These are phyloP conservation scores for Geum urbanum DNA, from an alignment of 306 rosid species.

Conservation along the genomic window DNA sequence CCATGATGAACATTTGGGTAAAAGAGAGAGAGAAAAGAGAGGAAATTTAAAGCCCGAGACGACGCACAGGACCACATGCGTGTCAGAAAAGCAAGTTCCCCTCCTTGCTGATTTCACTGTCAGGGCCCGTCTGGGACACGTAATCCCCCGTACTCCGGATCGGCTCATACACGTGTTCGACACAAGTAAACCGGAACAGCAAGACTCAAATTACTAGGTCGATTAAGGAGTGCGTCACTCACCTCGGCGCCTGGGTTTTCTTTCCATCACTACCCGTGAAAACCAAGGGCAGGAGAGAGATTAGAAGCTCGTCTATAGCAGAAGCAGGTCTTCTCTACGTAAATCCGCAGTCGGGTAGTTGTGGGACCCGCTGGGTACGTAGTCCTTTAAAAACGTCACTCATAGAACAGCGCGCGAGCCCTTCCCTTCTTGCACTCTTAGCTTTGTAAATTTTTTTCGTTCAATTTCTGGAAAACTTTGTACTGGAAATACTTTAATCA, in stretches of 20 bases:
- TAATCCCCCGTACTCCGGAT: background rate
- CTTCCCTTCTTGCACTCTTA: no score
- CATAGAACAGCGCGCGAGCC: conserved; percentile 18
- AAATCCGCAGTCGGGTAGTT: background rate
- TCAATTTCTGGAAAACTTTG: no score
- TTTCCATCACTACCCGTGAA: conserved; percentile 9
- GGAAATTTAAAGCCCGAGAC: conserved; percentile 12
- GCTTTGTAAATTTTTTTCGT: no score
- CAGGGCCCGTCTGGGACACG: conserved; percentile 26
- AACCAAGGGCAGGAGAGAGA: conserved; percentile 14
- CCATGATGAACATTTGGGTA: background rate
- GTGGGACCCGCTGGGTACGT: background rate
- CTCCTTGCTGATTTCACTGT: conserved; percentile 11
- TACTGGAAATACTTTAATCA: background rate
- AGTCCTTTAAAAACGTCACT: conserved; percentile 11
- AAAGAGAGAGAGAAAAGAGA: background rate
- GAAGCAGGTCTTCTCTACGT: conserved; percentile 4
- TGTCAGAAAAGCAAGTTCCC: conserved; percentile 31
- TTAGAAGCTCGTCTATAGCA: background rate
- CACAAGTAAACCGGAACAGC: no score
- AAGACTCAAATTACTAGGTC: background rate
- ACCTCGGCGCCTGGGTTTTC: conserved; percentile 12
- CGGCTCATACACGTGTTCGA: conserved; percentile 28
- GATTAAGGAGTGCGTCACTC: conserved; percentile 19
- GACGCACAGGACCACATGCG: conserved; percentile 31